Evolutionary conservation across 1,284 basidiomycete species (phyloP).

Genomic region (Phellopilus nigrolimitatus): DNA sequence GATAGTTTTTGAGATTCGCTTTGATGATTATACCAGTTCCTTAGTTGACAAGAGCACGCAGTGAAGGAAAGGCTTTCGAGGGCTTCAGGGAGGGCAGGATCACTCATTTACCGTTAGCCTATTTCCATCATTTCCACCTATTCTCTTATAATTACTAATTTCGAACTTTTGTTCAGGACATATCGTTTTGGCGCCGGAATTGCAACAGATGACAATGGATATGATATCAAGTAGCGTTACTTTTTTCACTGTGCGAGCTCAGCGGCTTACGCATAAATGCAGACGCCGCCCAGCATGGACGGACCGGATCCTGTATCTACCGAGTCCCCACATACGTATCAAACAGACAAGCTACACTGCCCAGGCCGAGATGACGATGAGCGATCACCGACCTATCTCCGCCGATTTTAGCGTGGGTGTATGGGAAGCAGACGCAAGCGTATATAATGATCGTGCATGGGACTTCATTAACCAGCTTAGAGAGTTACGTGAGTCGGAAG

Average conservation of each 20-base stretch:
- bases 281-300: conserved; percentile 80
- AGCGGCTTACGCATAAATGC: conserved; percentile 25
- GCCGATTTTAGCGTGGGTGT: conserved; percentile 51
- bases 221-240: conserved; percentile 59
- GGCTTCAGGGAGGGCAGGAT: conserved; percentile 55
- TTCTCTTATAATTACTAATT: background rate
- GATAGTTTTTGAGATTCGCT: background rate
- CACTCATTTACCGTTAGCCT: conserved; percentile 55
- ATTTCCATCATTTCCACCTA: background rate
- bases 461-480: conserved; percentile 44
- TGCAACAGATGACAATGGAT: conserved; percentile 51
- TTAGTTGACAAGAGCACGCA: conserved; percentile 51
- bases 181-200: conserved; percentile 59
- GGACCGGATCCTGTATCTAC: conserved; percentile 62
- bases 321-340: conserved; percentile 36
- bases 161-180: conserved; percentile 39
- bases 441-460: conserved; percentile 35
- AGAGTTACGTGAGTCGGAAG: conserved; percentile 42
- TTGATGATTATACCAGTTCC: conserved; percentile 1
- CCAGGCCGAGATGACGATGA: conserved; percentile 61
- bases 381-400: conserved; percentile 71
- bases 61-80: conserved; percentile 48
- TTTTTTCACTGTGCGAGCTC: conserved; percentile 2
- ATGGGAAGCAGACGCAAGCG: conserved; percentile 28
- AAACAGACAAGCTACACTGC: conserved; percentile 50